phyloP scores from a whole-genome alignment of 257 asterid genomes.

The Ocimum tenuiflorum region DNA sequence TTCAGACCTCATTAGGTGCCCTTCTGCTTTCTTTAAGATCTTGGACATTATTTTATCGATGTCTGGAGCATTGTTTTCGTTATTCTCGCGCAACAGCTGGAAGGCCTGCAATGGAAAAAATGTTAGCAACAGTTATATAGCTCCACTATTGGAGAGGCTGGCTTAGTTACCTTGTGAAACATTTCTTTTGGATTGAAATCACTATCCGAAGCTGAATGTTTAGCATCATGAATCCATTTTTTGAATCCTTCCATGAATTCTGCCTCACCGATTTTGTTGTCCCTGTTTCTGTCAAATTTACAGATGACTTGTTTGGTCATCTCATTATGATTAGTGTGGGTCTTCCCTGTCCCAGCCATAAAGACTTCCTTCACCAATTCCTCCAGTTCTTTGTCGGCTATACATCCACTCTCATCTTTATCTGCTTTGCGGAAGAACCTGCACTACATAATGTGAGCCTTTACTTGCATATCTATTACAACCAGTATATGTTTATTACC shows the following conservation, averaged over 20 bases:
- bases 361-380: slow-evolving; percentile 32
- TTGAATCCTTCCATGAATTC: slow-evolving; percentile 43
- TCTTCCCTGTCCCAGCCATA: slow-evolving; percentile 28
- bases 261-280: slow-evolving; percentile 20
- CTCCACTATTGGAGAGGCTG: background rate
- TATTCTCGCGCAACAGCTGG: slow-evolving; percentile 29
- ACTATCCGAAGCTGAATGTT: background rate
- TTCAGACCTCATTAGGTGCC: slow-evolving; percentile 30
- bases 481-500: slow-evolving; percentile 10
- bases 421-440: slow-evolving; percentile 28
- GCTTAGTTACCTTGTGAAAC: slow-evolving; percentile 29
- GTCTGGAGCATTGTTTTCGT: slow-evolving; percentile 25
- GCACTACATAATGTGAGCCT: background rate
- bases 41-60: slow-evolving; percentile 35
- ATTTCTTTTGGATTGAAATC: slow-evolving; percentile 9
- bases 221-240: slow-evolving; percentile 37
- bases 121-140: too few species aligned
- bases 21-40: slow-evolving; percentile 42
- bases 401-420: slow-evolving; percentile 23
- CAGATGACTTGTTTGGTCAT: slow-evolving; percentile 33
- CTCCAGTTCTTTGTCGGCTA: slow-evolving; percentile 31
- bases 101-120: slow-evolving; percentile 17
- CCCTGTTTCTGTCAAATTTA: slow-evolving; percentile 27
- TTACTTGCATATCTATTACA: too few species aligned
- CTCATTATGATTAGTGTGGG: slow-evolving; percentile 21